Conservation (phyloP, 2,329 filamentous ascomycete species). For the Talaromyces albobiverticillius region DNA sequence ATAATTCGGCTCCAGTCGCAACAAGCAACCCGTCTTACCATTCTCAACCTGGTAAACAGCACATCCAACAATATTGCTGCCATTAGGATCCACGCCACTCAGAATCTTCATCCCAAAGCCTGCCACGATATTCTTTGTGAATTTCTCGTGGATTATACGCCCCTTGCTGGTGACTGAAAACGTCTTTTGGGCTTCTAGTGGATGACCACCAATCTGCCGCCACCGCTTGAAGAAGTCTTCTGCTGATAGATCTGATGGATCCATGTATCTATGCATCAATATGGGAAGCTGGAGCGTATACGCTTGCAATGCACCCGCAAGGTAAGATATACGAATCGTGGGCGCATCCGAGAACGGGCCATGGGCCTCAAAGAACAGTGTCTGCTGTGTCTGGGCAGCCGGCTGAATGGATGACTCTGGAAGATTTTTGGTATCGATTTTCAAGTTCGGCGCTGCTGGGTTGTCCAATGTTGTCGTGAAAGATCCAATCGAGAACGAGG, state of each 20-base stretch:
- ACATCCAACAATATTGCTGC: conserved; percentile 91
- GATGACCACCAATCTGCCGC: conserved; percentile 92
- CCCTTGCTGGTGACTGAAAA: conserved; percentile 65
- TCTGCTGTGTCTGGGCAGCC: conserved; percentile 81
- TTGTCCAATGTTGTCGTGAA: conserved; percentile 94
- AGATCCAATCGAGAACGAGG: conserved; percentile 75
- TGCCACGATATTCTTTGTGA: conserved; percentile 69
- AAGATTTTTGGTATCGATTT: conserved; percentile 82
- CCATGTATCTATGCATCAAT: conserved; percentile 93
- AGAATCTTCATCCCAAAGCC: conserved; percentile 90
- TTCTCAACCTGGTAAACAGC: conserved; percentile 70
- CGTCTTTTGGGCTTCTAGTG: conserved; percentile 83
- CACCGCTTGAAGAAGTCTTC: conserved; percentile 99
- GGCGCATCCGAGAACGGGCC: conserved; percentile 78
- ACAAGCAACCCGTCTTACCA: conserved; percentile 90
- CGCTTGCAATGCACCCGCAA: conserved; percentile 89
- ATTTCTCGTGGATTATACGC: conserved; percentile 66
- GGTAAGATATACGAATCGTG: conserved; percentile 89
- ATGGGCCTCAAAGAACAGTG: conserved; percentile 88
- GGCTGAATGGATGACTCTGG: conserved; percentile 77
- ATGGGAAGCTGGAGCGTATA: conserved; percentile 88
- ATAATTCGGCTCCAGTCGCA: conserved; percentile 94
- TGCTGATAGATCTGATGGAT: conserved; percentile 75
- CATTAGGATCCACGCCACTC: conserved; percentile 83
- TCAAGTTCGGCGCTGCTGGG: conserved; percentile 60